Evolutionary conservation across 2,329 filamentous ascomycete genomes (phyloP).

Genomic region (Gaeumannomyces tritici): DNA sequence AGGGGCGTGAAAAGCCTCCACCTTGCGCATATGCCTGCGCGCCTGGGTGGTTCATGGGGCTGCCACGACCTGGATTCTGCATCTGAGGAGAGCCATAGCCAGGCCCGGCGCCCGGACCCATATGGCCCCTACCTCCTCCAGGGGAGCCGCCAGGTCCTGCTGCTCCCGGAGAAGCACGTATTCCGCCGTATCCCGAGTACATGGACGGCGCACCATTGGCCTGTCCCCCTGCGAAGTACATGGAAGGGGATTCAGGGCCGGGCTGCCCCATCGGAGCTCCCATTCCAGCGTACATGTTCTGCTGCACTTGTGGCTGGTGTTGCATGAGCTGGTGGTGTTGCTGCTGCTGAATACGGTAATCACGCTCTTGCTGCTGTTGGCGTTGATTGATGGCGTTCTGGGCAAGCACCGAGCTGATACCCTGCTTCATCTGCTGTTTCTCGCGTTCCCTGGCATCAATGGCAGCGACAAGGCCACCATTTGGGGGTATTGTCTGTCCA

Average conservation of each 20-base stretch:
- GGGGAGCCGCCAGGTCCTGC: conserved; percentile 1
- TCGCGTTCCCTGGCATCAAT: conserved; percentile 76
- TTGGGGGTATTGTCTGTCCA: conserved; percentile 35
- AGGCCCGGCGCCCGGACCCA: conserved; percentile 5
- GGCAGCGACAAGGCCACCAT: conserved; percentile 61
- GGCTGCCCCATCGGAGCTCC: conserved; percentile 13
- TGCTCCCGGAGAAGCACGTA: conserved; percentile 5
- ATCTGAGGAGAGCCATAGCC: conserved; percentile 12
- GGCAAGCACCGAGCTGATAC: conserved; percentile 59
- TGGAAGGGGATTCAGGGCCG: conserved; percentile 5
- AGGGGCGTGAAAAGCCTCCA: conserved; percentile 4
- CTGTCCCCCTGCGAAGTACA: neutral
- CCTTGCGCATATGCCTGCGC: conserved; percentile 7
- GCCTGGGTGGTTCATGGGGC: neutral
- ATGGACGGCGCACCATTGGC: conserved; percentile 13
- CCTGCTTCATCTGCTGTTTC: conserved; percentile 59
- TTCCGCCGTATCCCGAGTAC: conserved; percentile 12
- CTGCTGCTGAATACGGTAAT: conserved; percentile 23
- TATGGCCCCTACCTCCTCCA: conserved; percentile 11
- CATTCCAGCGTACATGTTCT: conserved; percentile 15
- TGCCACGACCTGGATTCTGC: conserved; percentile 7
- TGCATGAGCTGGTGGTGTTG: conserved; percentile 19
- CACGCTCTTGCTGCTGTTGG: conserved; percentile 25
- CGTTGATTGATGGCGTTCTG: conserved; percentile 64
- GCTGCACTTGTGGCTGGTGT: conserved; percentile 19